A percentile compares a stretch with the other conserved stretches of the same genome.
These are phyloP conservation scores for Viridothelium virens DNA, from an alignment of 495 filamentous ascomycete species.

Conservation along the genomic window DNA sequence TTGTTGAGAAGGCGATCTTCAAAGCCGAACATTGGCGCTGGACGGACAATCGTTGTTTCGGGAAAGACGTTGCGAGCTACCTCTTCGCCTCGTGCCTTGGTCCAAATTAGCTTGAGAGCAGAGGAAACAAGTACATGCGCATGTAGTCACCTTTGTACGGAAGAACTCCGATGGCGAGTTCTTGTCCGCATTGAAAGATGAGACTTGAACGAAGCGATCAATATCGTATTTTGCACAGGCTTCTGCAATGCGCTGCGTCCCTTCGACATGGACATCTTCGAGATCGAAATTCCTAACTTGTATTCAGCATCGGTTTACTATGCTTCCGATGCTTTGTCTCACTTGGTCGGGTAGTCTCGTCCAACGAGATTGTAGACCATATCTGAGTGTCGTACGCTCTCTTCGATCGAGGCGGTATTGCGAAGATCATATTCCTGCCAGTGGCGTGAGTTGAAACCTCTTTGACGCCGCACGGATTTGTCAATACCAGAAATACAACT, in stretches of 20 bases:
- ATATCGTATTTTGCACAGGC: slow-evolving; percentile 97
- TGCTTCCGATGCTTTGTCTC: slow-evolving; percentile 25
- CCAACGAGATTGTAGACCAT: slow-evolving; percentile 95
- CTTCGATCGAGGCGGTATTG: slow-evolving; percentile 93
- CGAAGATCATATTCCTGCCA: slow-evolving; percentile 79
- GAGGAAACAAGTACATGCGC: neutral
- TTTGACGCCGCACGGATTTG: too few species aligned
- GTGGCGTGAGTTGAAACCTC: neutral
- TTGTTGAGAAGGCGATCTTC: slow-evolving; percentile 87
- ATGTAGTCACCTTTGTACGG: slow-evolving; percentile 63
- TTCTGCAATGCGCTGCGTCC: slow-evolving; percentile 88
- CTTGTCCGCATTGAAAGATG: slow-evolving; percentile 81
- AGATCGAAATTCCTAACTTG: slow-evolving; percentile 78
- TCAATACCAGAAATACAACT: slow-evolving; percentile 69
- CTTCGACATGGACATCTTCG: slow-evolving; percentile 89
- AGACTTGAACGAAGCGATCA: slow-evolving; percentile 94
- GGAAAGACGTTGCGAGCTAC: slow-evolving; percentile 86
- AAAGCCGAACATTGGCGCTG: slow-evolving; percentile 86
- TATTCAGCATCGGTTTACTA: neutral
- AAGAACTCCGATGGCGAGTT: slow-evolving; percentile 80
- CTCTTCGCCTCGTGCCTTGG: slow-evolving; percentile 67
- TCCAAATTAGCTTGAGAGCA: neutral
- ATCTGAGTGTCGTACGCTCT: slow-evolving; percentile 92
- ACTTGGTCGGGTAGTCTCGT: slow-evolving; percentile 94
- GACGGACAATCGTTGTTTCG: slow-evolving; percentile 94